Base-by-base conservation (phyloP, 2,329 filamentous ascomycete species). In the Colletotrichum navitas region DNA sequence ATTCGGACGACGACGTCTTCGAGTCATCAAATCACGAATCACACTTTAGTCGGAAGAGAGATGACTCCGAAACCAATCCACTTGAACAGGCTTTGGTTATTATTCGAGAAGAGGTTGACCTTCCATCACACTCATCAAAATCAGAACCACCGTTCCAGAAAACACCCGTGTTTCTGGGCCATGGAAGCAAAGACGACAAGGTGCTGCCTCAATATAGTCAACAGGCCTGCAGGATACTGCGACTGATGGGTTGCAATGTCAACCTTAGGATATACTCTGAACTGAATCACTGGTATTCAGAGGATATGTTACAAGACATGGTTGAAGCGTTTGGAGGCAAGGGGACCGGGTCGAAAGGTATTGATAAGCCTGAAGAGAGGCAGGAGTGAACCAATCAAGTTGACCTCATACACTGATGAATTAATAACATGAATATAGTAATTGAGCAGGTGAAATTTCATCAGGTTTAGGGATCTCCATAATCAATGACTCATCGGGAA, bases 271-370 rank as follows among this genome's bases (percentile, higher is more conserved):
- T 77, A 10, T 88, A 87, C 65, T 70, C 77, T 5, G 80, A 76
- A 0, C 75, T 86, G 2, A 84, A 80, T 0, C 85, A 88, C 71
- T 86, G 83, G 82, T 83, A 85, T 63, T 84, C 81, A 1, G 68
- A 75, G 1, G 75, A 79, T 34, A 85, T 86, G 82, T 68, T 85
- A 8, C 49, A 63, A 5, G 79, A 85, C 63, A 76, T 86, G 14
- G 73, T 79, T 18, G 45, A 61, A 11, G 84, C 84, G 61, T 63
- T 83, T 18, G 7, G 18, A 2, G 5, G 32, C 32, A 43, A 26
- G 43, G 24, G n/a, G 8, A 14, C 8, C 24, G 3, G 3, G 24
- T 32, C 26, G 26, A 2, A 1, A 43, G 26, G 26, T 24, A 7
- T 39, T 16, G 32, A 11, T 21, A 16, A 18, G 14, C 18, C 18